phyloP scores from a whole-genome alignment of 192 early-diverging fungal species.

The Chytriomyces sp. region DNA sequence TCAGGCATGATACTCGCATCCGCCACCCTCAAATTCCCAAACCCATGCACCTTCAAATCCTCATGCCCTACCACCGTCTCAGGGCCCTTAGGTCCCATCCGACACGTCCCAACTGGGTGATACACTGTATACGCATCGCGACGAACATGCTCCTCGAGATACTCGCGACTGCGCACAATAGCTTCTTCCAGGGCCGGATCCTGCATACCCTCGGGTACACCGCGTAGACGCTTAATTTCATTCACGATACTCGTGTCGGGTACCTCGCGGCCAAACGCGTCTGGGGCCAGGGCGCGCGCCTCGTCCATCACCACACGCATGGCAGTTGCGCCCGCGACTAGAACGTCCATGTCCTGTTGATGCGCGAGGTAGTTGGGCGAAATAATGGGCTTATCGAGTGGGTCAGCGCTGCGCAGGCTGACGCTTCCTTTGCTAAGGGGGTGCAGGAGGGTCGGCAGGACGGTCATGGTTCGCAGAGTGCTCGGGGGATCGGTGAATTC shows the following conservation, averaged over 20 bases:
- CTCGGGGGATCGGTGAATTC: not conserved
- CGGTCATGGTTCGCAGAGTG: not conserved
- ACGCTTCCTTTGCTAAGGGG: not conserved
- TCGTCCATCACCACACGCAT: not conserved
- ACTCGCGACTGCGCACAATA: not conserved
- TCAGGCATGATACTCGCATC: conserved; percentile 31
- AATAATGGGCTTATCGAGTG: not conserved
- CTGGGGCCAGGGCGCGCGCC: not conserved
- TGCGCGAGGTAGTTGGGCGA: not conserved
- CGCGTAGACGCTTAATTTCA: conserved; percentile 5
- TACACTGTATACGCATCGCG: conserved; percentile 17
- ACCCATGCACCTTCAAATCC: conserved; percentile 30
- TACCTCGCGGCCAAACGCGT: not conserved
- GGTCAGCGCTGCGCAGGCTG: not conserved
- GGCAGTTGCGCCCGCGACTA: not conserved
- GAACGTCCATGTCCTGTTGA: not conserved
- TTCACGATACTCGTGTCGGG: conserved; percentile 1
- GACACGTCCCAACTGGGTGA: conserved; percentile 25
- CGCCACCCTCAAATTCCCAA: conserved; percentile 25
- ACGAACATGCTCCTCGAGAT: conserved; percentile 13
- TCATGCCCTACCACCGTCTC: conserved; percentile 4
- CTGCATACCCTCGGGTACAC: not conserved
- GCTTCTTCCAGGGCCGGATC: not conserved
- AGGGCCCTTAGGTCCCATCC: conserved; percentile 5
- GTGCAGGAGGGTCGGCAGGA: conserved; percentile 5